These are phyloP conservation scores for Colletotrichum gloeosporioides DNA, from an alignment of 2,329 filamentous ascomycete species.

Conservation along the genomic window DNA sequence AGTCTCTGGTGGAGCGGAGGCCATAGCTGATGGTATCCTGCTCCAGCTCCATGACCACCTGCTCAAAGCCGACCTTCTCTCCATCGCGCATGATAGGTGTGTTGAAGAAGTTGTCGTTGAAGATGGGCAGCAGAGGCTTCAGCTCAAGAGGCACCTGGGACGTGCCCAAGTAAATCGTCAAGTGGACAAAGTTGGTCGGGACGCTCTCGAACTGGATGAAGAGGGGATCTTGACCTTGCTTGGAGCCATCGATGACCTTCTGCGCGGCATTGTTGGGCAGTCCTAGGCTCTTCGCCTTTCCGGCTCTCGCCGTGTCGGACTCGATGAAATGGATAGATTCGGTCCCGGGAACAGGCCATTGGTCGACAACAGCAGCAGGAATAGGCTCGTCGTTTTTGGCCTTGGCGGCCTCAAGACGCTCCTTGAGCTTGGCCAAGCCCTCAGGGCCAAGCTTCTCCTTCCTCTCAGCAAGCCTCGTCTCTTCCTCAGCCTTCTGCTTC, in stretches of 20 bases:
- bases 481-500: constrained; percentile 82
- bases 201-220: constrained; percentile 99
- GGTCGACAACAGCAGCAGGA: constrained; percentile 78
- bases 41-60: constrained; percentile 90
- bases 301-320: constrained; percentile 83
- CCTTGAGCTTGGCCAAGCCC: constrained; percentile 75
- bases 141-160: constrained; percentile 78
- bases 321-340: constrained; percentile 96
- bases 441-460: constrained; percentile 82
- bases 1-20: constrained; percentile 69
- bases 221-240: constrained; percentile 67
- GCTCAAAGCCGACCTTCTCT: constrained; percentile 82
- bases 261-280: constrained; percentile 73
- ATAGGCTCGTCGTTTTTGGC: constrained; percentile 88
- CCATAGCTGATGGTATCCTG: constrained; percentile 87
- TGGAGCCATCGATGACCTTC: constrained; percentile 73
- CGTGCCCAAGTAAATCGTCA: constrained; percentile 82
- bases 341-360: constrained; percentile 81
- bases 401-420: constrained; percentile 83
- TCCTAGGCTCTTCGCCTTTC: constrained; percentile 76
- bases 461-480: constrained; percentile 77
- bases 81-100: constrained; percentile 82
- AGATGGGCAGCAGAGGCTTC: constrained; percentile 84
- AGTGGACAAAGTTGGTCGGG: constrained; percentile 88
- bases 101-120: constrained; percentile 93